Evolutionary conservation across 805 yeast genomes (phyloP).

Genomic region (Barnettozyma populi): DNA sequence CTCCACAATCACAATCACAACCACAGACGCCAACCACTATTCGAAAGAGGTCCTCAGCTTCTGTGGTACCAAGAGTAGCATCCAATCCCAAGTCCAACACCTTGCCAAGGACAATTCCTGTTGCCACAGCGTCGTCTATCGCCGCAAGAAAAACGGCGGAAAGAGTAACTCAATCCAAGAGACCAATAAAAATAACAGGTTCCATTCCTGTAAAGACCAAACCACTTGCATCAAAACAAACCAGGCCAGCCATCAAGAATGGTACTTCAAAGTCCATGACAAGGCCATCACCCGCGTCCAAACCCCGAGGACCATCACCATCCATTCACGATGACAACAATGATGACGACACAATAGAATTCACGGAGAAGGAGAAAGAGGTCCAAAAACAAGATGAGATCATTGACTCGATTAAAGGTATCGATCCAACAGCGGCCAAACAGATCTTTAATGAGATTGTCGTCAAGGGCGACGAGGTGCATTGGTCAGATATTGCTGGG

Average conservation of each 20-base stretch:
- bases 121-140: constrained; percentile 7
- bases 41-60: constrained; percentile 2
- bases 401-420: constrained; percentile 46
- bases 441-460: constrained; percentile 88
- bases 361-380: constrained; percentile 25
- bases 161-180: constrained; percentile 1
- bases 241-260: background rate
- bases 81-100: constrained; percentile 3
- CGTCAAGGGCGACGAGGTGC: constrained; percentile 86
- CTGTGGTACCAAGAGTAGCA: constrained; percentile 4
- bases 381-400: constrained; percentile 30
- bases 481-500: constrained; percentile 97
- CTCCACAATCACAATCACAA: constrained; percentile 1
- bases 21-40: background rate
- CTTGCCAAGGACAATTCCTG: constrained; percentile 4
- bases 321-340: background rate
- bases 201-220: constrained; percentile 1
- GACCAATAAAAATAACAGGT: constrained; percentile 1
- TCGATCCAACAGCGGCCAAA: constrained; percentile 71
- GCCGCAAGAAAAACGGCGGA: constrained; percentile 2
- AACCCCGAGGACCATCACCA: background rate
- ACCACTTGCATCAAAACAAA: background rate
- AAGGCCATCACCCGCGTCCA: constrained; percentile 2
- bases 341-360: background rate
- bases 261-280: background rate